Evolutionary conservation across 768 basidiomycete genomes (phyloP).

Genomic region (Rhizopogon sp.): DNA sequence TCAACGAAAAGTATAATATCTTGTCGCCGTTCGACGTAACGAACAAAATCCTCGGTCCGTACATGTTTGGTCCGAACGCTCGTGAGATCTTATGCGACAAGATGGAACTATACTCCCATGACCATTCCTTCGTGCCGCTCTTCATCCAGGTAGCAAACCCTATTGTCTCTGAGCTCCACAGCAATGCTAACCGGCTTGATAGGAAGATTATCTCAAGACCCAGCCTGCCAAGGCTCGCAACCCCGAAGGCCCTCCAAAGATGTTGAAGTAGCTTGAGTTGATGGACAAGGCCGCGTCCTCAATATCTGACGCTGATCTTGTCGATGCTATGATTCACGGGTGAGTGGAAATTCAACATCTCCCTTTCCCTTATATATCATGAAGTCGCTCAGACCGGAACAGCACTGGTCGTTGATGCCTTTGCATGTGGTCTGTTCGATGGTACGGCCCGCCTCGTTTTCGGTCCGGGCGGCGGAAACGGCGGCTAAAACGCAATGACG

Average conservation of each 20-base stretch:
- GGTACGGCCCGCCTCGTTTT: constrained; percentile 81
- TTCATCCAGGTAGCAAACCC: constrained; percentile 74
- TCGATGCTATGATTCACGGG: constrained; percentile 94
- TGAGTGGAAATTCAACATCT: constrained; percentile 21
- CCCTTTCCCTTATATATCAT: neutral
- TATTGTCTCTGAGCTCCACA: neutral
- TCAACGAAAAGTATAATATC: constrained; percentile 90
- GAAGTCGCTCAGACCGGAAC: constrained; percentile 62
- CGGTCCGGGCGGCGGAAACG: constrained; percentile 64
- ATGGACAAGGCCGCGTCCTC: constrained; percentile 88
- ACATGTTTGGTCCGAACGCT: constrained; percentile 79
- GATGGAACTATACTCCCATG: constrained; percentile 96
- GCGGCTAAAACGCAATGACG: constrained; percentile 58
- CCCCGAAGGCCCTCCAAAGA: constrained; percentile 56
- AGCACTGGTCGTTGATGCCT: constrained; percentile 96
- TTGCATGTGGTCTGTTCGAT: constrained; percentile 89
- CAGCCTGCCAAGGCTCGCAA: constrained; percentile 59
- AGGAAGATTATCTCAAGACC: constrained; percentile 95
- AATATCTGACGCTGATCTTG: constrained; percentile 91
- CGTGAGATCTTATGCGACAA: constrained; percentile 84
- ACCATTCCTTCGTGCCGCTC: constrained; percentile 88
- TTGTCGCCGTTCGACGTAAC: constrained; percentile 91
- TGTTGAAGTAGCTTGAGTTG: constrained; percentile 68
- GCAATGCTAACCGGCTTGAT: neutral
- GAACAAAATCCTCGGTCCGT: constrained; percentile 84